A percentile compares a stretch with the other conserved stretches of the same genome.
Conservation (phyloP, 352 stramenopile species). For the Phytophthora aleatoria region DNA sequence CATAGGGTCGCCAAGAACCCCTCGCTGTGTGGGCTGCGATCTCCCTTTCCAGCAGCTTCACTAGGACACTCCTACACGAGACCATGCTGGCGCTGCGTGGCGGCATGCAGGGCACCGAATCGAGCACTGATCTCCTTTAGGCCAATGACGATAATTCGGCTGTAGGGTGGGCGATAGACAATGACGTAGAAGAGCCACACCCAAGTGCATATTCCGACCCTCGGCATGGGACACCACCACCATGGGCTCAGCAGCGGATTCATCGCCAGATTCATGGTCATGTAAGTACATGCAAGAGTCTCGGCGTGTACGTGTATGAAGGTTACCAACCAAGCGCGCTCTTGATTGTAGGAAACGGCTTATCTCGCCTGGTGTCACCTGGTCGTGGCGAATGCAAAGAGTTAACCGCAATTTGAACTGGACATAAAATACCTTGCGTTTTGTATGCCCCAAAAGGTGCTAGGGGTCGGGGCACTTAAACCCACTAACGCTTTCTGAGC, state of each 20-base stretch:
- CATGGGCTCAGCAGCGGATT: conserved; percentile 2
- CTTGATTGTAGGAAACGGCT: conserved; percentile 11
- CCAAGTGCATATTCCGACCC: conserved; percentile 8
- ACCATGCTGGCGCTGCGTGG: neutral
- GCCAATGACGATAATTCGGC: conserved; percentile 22
- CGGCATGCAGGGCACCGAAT: too few relatives aligned
- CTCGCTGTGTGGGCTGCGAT: neutral
- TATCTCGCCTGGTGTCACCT: conserved; percentile 1
- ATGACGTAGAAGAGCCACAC: conserved; percentile 11
- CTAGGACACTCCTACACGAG: neutral
- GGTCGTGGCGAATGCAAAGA: conserved; percentile 1
- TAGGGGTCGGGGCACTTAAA: conserved; percentile 3
- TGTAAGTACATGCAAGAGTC: neutral
- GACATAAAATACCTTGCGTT: conserved; percentile 8
- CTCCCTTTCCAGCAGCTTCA: neutral
- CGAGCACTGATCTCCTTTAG: neutral
- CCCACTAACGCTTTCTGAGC: conserved; percentile 18
- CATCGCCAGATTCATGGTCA: conserved; percentile 2
- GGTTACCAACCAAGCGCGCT: neutral
- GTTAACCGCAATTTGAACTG: conserved; percentile 8
- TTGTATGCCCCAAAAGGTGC: conserved; percentile 10
- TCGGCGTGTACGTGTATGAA: neutral
- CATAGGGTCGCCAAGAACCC: conserved; percentile 20
- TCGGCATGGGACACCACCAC: conserved; percentile 1
- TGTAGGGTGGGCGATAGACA: conserved; percentile 2